phyloP scores from a whole-genome alignment of 306 rosid species.

The Carpinus viminea region DNA sequence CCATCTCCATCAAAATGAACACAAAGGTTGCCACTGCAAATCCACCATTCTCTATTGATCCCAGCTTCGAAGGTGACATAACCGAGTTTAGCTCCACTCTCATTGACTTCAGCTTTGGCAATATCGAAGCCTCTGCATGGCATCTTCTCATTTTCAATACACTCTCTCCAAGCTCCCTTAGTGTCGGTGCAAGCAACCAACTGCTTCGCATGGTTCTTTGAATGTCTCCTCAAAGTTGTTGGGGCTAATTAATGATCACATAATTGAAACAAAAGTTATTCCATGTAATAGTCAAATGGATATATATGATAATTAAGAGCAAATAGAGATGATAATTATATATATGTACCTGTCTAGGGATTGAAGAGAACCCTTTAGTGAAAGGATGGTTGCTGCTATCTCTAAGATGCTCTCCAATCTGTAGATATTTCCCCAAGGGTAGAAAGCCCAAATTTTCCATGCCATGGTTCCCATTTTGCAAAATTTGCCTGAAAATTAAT shows the following conservation, averaged over 20 bases:
- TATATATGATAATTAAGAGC: background rate
- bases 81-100: slow-evolving; percentile 45
- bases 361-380: slow-evolving; percentile 50
- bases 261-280: background rate
- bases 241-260: slow-evolving; percentile 37
- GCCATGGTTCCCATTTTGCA: slow-evolving; percentile 99
- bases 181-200: slow-evolving; percentile 45
- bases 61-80: slow-evolving; percentile 33
- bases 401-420: slow-evolving; percentile 68
- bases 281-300: background rate
- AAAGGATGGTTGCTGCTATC: slow-evolving; percentile 55
- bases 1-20: slow-evolving; percentile 49
- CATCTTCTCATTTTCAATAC: slow-evolving; percentile 55
- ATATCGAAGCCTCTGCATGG: slow-evolving; percentile 34
- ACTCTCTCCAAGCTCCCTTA: slow-evolving; percentile 73
- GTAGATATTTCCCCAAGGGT: slow-evolving; percentile 87
- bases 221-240: slow-evolving; percentile 28
- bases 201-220: slow-evolving; percentile 49
- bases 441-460: slow-evolving; percentile 79
- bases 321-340: background rate
- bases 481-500: slow-evolving; percentile 60
- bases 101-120: slow-evolving; percentile 47
- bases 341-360: slow-evolving; percentile 60
- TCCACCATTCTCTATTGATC: background rate
- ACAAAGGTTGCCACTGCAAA: slow-evolving; percentile 43